Conservation (phyloP, 2,329 filamentous ascomycete species). For the Cladobotryum protrusum region DNA sequence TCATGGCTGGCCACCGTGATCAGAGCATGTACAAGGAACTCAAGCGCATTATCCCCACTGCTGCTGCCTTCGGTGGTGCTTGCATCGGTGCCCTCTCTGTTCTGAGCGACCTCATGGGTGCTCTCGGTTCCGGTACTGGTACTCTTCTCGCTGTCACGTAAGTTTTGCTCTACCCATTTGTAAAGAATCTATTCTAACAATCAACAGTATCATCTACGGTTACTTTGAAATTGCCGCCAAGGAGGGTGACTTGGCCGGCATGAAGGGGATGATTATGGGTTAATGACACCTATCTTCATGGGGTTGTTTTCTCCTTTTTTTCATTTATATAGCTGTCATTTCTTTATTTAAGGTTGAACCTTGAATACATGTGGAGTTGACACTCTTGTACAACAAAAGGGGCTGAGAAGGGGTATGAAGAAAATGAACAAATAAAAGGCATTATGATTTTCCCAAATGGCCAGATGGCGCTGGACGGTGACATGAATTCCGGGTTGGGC, state of each 20-base stretch:
- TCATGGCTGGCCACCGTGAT: conserved; percentile 99
- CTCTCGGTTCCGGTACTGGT: conserved; percentile 93
- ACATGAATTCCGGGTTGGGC: conserved; percentile 4
- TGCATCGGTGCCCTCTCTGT: conserved; percentile 98
- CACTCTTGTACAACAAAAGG: conserved; percentile 16
- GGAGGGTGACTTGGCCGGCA: conserved; percentile 87
- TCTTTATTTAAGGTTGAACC: not conserved
- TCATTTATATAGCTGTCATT: conserved; percentile 2
- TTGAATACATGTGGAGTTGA: conserved; percentile 1
- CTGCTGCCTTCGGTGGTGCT: conserved; percentile 95
- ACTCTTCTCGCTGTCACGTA: conserved; percentile 97
- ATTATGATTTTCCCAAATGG: conserved; percentile 4
- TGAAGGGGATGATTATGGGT: conserved; percentile 69
- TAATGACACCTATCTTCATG: conserved; percentile 29
- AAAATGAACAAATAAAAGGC: conserved; percentile 12
- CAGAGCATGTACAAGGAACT: conserved; percentile 99
- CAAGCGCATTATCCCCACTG: conserved; percentile 97
- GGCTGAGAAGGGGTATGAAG: conserved; percentile 1
- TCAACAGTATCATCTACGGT: conserved; percentile 87
- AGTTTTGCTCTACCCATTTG: conserved; percentile 42
- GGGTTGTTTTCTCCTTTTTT: not conserved
- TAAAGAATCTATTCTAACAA: conserved; percentile 25
- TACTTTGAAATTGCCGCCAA: conserved; percentile 99
- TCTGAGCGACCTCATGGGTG: conserved; percentile 89
- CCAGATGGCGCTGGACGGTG: not conserved